A percentile compares a stretch with the other conserved stretches of the same genome.
These are phyloP conservation scores for Aspergillus nomiae DNA, from an alignment of 2,329 filamentous ascomycete species.

Conservation along the genomic window DNA sequence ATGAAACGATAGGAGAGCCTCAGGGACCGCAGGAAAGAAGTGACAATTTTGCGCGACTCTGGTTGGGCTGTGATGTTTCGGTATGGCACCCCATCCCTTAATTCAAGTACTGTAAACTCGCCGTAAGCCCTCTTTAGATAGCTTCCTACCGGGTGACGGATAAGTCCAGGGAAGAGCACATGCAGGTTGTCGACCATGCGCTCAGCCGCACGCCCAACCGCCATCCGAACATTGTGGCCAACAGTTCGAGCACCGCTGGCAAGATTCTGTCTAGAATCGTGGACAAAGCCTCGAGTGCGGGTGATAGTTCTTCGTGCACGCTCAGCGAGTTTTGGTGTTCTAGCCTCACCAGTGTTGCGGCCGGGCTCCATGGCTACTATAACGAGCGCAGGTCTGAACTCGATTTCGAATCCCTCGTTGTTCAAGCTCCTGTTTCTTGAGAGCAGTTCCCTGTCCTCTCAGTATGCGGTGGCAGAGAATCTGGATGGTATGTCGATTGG, in stretches of 20 bases:
- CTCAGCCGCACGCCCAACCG: neutral
- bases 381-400: neutral
- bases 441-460: neutral
- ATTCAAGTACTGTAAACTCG: neutral
- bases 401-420: neutral
- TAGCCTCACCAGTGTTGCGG: too few species aligned
- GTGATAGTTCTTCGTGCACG: too few species aligned
- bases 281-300: too few species aligned
- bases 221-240: too few species aligned
- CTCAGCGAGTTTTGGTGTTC: too few species aligned
- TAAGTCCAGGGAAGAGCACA: neutral
- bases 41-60: neutral
- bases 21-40: neutral
- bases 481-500: neutral
- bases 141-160: neutral
- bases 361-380: neutral
- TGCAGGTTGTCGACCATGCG: neutral
- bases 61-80: neutral
- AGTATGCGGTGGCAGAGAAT: accelerated
- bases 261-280: too few species aligned
- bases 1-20: too few species aligned
- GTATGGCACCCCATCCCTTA: neutral
- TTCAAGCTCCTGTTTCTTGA: neutral
- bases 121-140: neutral
- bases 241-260: too few species aligned